phyloP scores from a whole-genome alignment of 108 stramenopile genomes.

The Fragilaria radians region DNA sequence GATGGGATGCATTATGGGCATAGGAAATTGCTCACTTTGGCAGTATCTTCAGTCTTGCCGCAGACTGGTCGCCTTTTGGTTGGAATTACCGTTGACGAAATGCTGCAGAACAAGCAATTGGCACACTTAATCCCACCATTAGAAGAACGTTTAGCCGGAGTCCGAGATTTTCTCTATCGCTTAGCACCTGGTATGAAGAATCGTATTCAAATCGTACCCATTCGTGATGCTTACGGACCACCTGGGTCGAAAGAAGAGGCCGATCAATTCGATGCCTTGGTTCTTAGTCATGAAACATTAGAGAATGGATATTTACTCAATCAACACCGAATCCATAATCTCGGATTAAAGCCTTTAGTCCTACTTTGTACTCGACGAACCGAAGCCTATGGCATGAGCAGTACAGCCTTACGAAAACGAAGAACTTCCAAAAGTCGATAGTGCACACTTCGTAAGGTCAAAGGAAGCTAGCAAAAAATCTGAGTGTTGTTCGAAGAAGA shows the following conservation, averaged over 20 bases:
- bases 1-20: conserved; percentile 94
- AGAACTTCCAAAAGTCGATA: conserved; percentile 12
- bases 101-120: conserved; percentile 66
- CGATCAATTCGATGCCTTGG: conserved; percentile 71
- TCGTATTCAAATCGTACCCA: conserved; percentile 64
- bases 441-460: no score
- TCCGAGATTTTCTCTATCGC: conserved; percentile 61
- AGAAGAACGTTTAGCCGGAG: conserved; percentile 52
- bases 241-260: conserved; percentile 40
- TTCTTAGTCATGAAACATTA: conserved; percentile 79
- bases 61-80: conserved; percentile 57
- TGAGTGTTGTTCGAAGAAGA: no score
- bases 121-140: conserved; percentile 59
- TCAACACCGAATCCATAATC: conserved; percentile 37
- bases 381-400: conserved; percentile 84
- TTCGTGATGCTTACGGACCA: conserved; percentile 72
- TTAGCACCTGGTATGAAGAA: conserved; percentile 85
- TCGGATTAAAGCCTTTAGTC: conserved; percentile 56
- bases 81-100: conserved; percentile 78
- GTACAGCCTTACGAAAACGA: conserved; percentile 64
- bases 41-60: conserved; percentile 72
- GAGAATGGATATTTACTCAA: conserved; percentile 70
- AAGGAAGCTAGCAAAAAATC: no score
- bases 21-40: conserved; percentile 80
- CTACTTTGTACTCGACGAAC: conserved; percentile 82